These are phyloP conservation scores for Phytopythium aichiense DNA, from an alignment of 352 stramenopile species.

Conservation along the genomic window DNA sequence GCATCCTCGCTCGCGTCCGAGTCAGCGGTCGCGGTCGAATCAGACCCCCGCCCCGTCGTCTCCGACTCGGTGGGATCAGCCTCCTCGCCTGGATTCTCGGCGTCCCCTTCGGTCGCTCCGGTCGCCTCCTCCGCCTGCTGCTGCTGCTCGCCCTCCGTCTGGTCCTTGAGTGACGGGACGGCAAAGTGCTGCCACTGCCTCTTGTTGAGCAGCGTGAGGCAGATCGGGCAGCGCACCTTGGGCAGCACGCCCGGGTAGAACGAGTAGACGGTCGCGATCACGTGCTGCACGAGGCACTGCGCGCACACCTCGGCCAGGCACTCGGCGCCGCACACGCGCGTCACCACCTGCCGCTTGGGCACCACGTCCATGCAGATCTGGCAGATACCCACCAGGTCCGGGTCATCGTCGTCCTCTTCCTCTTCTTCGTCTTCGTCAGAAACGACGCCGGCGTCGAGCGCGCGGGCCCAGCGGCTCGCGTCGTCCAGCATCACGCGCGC, in stretches of 20 bases:
- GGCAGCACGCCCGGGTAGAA: conserved; percentile 57
- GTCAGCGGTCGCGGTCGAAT: not conserved
- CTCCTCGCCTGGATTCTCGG: not conserved
- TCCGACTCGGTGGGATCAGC: not conserved
- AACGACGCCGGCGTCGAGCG: not conserved
- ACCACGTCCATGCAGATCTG: conserved; percentile 63
- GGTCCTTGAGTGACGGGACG: conserved; percentile 7
- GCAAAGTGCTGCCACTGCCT: conserved; percentile 40
- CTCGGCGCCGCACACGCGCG: conserved; percentile 29
- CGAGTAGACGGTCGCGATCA: conserved; percentile 49
- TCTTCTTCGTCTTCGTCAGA: not conserved
- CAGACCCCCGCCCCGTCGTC: not conserved
- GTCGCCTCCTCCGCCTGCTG: not conserved
- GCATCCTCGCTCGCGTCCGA: not conserved
- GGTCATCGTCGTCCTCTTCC: conserved; percentile 10
- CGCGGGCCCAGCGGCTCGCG: not conserved
- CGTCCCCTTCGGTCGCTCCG: not conserved
- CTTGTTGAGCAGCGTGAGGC: conserved; percentile 47
- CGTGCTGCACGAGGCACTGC: conserved; percentile 44
- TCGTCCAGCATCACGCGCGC: conserved; percentile 10
- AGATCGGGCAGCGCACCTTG: conserved; percentile 68
- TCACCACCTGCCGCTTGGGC: conserved; percentile 25
- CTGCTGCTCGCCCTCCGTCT: conserved; percentile 1
- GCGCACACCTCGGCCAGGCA: conserved; percentile 41
- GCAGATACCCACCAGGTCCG: conserved; percentile 27